These are phyloP conservation scores for Axilococcus clingmanii DNA, from an alignment of 139 green algal species.

Conservation along the genomic window DNA sequence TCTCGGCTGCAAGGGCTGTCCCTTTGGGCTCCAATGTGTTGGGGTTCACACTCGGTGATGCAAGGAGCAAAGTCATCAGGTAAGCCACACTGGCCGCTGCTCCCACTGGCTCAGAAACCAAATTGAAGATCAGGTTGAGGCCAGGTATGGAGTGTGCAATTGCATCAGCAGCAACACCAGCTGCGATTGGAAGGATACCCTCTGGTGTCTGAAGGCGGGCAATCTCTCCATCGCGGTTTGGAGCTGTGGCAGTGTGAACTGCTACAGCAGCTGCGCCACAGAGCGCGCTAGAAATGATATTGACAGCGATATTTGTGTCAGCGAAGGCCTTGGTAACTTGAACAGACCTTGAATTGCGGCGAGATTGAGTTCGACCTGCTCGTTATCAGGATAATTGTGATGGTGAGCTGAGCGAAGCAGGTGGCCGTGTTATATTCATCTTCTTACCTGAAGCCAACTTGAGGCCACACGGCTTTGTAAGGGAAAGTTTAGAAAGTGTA, in stretches of 20 bases:
- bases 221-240: constrained; percentile 46
- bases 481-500: too few species aligned
- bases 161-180: constrained; percentile 37
- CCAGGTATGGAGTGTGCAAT: constrained; percentile 48
- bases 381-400: too few species aligned
- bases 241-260: constrained; percentile 39
- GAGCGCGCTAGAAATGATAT: constrained; percentile 2
- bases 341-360: too few species aligned
- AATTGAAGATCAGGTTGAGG: constrained; percentile 41
- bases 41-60: constrained; percentile 41
- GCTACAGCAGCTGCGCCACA: constrained; percentile 16
- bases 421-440: too few species aligned
- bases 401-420: too few species aligned
- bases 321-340: neutral
- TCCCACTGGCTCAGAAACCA: constrained; percentile 45
- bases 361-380: too few species aligned
- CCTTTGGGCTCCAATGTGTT: constrained; percentile 54
- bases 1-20: constrained; percentile 54
- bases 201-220: constrained; percentile 36
- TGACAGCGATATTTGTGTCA: constrained; percentile 11
- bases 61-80: constrained; percentile 58
- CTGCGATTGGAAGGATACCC: constrained; percentile 27
- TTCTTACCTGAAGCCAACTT: too few species aligned
- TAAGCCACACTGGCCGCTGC: constrained; percentile 55
- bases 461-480: too few species aligned